Conservation (phyloP, 495 filamentous ascomycete species). For the Immersiella caudata region DNA sequence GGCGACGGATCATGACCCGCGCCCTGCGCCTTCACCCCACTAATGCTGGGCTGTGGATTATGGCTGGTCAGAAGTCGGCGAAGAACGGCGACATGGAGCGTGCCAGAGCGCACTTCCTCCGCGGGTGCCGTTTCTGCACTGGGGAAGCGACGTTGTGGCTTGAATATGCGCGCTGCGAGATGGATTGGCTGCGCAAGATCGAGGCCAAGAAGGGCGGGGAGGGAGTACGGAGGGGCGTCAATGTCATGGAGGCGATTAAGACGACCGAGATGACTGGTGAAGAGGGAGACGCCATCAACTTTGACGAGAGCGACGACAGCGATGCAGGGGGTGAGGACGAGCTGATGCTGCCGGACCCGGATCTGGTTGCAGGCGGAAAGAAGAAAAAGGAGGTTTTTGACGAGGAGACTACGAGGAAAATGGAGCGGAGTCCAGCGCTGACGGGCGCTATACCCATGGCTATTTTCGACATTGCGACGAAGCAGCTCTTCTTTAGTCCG, state of each 20-base stretch:
- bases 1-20: constrained; percentile 73
- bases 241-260: constrained; percentile 44
- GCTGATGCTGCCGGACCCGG: constrained; percentile 47
- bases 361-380: constrained; percentile 31
- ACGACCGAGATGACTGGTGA: constrained; percentile 38
- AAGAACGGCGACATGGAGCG: constrained; percentile 79
- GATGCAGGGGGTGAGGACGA: constrained; percentile 47
- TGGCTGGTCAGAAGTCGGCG: constrained; percentile 78
- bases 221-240: constrained; percentile 41
- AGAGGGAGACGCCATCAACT: constrained; percentile 33
- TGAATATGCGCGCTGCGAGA: constrained; percentile 88
- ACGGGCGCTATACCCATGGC: constrained; percentile 90
- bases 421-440: constrained; percentile 77
- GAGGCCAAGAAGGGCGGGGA: constrained; percentile 72
- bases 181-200: constrained; percentile 86
- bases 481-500: constrained; percentile 67
- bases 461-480: constrained; percentile 86
- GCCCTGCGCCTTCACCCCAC: constrained; percentile 83
- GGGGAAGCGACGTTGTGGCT: constrained; percentile 73
- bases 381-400: constrained; percentile 52
- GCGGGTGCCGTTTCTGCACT: constrained; percentile 86
- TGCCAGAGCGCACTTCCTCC: constrained; percentile 79
- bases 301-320: constrained; percentile 48
- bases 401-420: constrained; percentile 58
- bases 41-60: constrained; percentile 82